Conservation (phyloP, 2,329 filamentous ascomycete species). For the Fulvia fulva region DNA sequence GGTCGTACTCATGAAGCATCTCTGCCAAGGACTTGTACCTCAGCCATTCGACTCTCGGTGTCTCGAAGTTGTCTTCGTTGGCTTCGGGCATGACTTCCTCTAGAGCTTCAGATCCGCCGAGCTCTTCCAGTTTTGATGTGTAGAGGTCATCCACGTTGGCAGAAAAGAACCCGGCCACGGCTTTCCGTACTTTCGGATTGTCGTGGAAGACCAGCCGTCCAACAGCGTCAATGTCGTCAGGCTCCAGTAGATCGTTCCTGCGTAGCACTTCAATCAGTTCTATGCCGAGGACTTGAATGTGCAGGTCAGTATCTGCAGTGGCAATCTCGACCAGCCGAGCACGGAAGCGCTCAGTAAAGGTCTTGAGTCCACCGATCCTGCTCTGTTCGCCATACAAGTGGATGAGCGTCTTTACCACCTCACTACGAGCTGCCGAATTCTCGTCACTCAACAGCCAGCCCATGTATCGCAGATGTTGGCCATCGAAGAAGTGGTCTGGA, state of each 20-base stretch:
- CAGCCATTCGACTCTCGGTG: conserved; percentile 76
- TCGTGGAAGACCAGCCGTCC: conserved; percentile 86
- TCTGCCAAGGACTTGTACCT: conserved; percentile 88
- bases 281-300: conserved; percentile 75
- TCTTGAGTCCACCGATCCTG: conserved; percentile 70
- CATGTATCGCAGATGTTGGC: conserved; percentile 83
- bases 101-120: conserved; percentile 73
- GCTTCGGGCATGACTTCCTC: conserved; percentile 71
- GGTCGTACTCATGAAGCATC: conserved; percentile 75
- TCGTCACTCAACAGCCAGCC: conserved; percentile 93
- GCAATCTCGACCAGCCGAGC: conserved; percentile 89
- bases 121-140: conserved; percentile 73
- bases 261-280: conserved; percentile 78
- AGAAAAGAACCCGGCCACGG: conserved; percentile 85
- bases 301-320: conserved; percentile 74
- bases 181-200: conserved; percentile 78
- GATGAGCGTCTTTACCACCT: conserved; percentile 78
- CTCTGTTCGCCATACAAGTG: conserved; percentile 76
- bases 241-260: conserved; percentile 80
- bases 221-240: conserved; percentile 83
- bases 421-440: conserved; percentile 68
- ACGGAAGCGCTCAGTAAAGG: conserved; percentile 90
- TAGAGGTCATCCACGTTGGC: conserved; percentile 81
- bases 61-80: conserved; percentile 59
- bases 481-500: conserved; percentile 85